Conservation (phyloP, 169 alveolate genomes). For the Cryptosporidium felis region DNA sequence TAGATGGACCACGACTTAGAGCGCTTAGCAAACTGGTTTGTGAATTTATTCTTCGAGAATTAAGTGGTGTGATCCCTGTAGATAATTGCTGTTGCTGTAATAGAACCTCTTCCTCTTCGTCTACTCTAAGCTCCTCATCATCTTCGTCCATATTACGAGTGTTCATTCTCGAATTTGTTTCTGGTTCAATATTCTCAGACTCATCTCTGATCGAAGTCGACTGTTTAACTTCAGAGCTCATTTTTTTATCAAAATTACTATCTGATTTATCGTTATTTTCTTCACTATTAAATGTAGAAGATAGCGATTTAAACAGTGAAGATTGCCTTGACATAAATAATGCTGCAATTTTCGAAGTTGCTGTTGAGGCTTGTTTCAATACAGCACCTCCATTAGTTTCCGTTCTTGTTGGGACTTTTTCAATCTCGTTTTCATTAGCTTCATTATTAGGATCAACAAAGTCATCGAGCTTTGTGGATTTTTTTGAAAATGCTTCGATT, state of each 20-base stretch:
- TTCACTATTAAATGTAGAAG: constrained; percentile 29
- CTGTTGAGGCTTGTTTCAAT: constrained; percentile 60
- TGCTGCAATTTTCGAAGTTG: constrained; percentile 58
- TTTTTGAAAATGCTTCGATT: neutral
- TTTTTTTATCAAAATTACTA: neutral
- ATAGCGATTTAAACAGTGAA: constrained; percentile 24
- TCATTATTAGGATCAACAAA: too few relatives aligned
- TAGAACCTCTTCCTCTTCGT: constrained; percentile 36
- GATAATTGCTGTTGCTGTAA: constrained; percentile 41
- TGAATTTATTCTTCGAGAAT: constrained; percentile 49
- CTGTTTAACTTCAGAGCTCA: neutral
- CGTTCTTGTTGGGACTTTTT: constrained; percentile 25
- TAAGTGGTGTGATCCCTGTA: constrained; percentile 13
- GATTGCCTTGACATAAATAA: constrained; percentile 55
- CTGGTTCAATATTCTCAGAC: neutral
- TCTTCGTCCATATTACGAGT: constrained; percentile 2
- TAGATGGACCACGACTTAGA: constrained; percentile 63
- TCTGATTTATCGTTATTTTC: constrained; percentile 14
- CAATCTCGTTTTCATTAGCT: neutral
- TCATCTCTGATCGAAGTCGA: neutral
- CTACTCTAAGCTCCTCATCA: neutral
- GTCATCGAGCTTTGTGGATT: neutral
- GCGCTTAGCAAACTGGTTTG: constrained; percentile 67
- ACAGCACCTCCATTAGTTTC: constrained; percentile 52
- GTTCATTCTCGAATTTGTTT: neutral